Base-by-base conservation (phyloP, 2,329 filamentous ascomycete species). In the Pseudonectria foliicola region DNA sequence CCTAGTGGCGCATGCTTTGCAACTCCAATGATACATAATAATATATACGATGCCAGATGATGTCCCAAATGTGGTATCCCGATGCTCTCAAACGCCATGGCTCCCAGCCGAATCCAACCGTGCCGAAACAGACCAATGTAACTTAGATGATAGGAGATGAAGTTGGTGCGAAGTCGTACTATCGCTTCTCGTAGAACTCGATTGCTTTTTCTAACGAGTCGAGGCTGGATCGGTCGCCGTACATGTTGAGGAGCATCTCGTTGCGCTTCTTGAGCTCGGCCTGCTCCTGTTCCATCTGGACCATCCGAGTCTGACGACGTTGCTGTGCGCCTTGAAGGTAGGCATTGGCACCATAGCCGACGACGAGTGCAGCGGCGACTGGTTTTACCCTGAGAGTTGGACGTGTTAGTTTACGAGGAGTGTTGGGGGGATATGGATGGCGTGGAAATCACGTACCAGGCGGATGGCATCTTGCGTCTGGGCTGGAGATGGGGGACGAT, bases 141-240 rank as follows among this genome's bases (percentile, higher is more conserved):
- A n/a, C n/a, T n/a, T n/a, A n/a, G n/a, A n/a, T n/a, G n/a, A n/a
- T n/a, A n/a, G n/a, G n/a, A n/a, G n/a, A n/a, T n/a, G n/a, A n/a
- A n/a, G n/a, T n/a, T n/a, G n/a, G 18, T 21, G 18, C 18, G 8
- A 21, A 15, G 34, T 36, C 15, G 32, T n/a, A 27, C 48, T 45
- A 55, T 42, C 54, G 54, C 40, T 54, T 56, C 45, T 67, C 67
- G 47, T 73, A 73, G 16, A 61, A 61, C 33, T 61, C 53, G 34
- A 73, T 59, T 3, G 70, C 70, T 29, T 60, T 64, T 48, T 73
- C 66, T 23, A 73, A 55, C 42, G 64, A 64, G 16, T 65, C 62
- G 4, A 73, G 56, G 42, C 63, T 71, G 18, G 64, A 64, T 11
- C 68, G 61, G 40, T 69, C 67, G 30, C 70, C 68, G 39, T 73